Base-by-base conservation (phyloP, 164 flowering plant genomes). In the Saururus chinensis region DNA sequence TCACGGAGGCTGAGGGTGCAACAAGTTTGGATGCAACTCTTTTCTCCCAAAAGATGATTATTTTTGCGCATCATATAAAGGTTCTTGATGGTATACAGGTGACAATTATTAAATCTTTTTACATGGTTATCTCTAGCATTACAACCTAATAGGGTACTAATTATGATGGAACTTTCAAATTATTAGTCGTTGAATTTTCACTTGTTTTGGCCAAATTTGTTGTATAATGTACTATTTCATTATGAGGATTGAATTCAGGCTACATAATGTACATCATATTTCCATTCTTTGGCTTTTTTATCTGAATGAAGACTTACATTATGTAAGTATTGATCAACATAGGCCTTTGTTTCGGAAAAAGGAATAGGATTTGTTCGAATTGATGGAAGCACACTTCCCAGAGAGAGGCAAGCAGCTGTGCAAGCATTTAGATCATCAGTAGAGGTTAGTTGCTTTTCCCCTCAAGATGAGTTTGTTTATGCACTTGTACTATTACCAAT, bases 1-100 rank as follows among this genome's bases (percentile, higher is more conserved):
- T 83, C 52, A 48, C 78, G 26, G 81, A 81, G 51, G 54, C 72
- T 14, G 86, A 78, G 63, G 76, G 63, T 67, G 70, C 57, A 7
- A 65, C 49, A 64, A 68, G 70, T 62, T 52, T 60, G 10, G 84
- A 84, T 57, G 30, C 53, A 23, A 62, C 70, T 55, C 51, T 62
- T 19, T 35, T 71, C 67, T 73, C 79, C 64, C 84, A 72, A 25
- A 95, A 95, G 75, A 95, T 86, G 93, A 73, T 95, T 71, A 76
- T 95, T 64, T 95, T 95, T 87, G 91, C 88, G 57, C 96, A 91
- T 78, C 96, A 95, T 65, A 86, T 78, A 71, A 88, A 78, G 72
- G 99, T 95, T 73, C 86, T 88, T 64, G 88, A 95, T 71, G 81
- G 85, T 53, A 69, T 88, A 19, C 96, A 95, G 88, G 99, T 90